A percentile compares a stretch with the other conserved stretches of the same genome.
Conservation (phyloP, 2,329 filamentous ascomycete species). For the Talaromyces piceae region DNA sequence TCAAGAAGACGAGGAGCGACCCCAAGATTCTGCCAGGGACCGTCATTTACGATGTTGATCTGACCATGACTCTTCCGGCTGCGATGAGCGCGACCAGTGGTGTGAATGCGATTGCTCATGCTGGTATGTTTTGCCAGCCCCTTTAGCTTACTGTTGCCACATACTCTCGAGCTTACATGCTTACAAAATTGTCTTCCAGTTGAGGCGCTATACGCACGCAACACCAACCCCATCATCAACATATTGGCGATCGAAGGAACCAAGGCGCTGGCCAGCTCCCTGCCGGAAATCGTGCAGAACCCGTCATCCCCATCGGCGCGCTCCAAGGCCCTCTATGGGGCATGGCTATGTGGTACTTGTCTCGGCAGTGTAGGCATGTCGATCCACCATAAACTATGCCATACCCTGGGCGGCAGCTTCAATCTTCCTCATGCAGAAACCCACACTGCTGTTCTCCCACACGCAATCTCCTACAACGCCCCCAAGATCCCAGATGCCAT, state of each 20-base stretch:
- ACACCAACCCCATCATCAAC: constrained; percentile 54
- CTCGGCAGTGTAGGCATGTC: constrained; percentile 56
- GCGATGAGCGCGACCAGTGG: constrained; percentile 51
- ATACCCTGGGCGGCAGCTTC: constrained; percentile 57
- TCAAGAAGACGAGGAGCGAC: constrained; percentile 52
- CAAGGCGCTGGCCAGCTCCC: constrained; percentile 44
- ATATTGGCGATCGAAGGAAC: constrained; percentile 54
- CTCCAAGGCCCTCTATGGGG: constrained; percentile 51
- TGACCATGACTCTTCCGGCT: constrained; percentile 52
- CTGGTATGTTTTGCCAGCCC: constrained; percentile 35
- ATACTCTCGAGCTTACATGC: background rate
- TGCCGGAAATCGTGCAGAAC: constrained; percentile 47
- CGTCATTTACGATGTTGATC: constrained; percentile 58
- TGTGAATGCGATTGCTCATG: constrained; percentile 60
- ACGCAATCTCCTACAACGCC: constrained; percentile 57
- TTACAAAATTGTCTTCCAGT: constrained; percentile 29
- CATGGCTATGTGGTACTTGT: constrained; percentile 57
- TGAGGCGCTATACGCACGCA: constrained; percentile 56
- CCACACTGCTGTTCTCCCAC: constrained; percentile 56
- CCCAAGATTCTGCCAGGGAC: constrained; percentile 53
- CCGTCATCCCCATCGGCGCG: constrained; percentile 42
- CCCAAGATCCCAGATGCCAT: constrained; percentile 48
- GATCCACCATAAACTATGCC: constrained; percentile 62
- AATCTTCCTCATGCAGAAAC: constrained; percentile 59
- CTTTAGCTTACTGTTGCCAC: background rate